Evolutionary conservation across 2,329 filamentous ascomycete species (phyloP).

Genomic region (Tolypocladium album): DNA sequence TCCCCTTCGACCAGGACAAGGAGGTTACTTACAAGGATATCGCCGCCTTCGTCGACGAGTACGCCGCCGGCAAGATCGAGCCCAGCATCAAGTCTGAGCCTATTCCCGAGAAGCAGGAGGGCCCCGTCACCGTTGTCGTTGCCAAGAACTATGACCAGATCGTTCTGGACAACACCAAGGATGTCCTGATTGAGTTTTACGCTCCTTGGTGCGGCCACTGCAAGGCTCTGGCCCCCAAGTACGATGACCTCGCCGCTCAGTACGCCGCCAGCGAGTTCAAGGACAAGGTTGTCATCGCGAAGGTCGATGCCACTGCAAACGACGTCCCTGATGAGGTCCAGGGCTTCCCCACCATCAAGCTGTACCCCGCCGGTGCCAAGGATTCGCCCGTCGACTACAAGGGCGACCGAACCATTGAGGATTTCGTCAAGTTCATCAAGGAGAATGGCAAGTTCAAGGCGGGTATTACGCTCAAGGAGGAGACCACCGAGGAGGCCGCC

Average conservation of each 20-base stretch:
- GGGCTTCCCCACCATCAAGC: conserved; percentile 98
- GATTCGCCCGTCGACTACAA: conserved; percentile 73
- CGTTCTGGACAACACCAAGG: conserved; percentile 89
- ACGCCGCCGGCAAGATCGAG: conserved; percentile 76
- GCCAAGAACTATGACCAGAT: conserved; percentile 89
- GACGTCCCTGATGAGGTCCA: conserved; percentile 94
- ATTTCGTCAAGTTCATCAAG: conserved; percentile 83
- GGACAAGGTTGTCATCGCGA: conserved; percentile 83
- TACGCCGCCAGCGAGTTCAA: conserved; percentile 73
- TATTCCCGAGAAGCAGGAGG: conserved; percentile 86
- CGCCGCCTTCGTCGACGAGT: conserved; percentile 75
- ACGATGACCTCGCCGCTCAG: conserved; percentile 76
- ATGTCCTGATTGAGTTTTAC: conserved; percentile 97
- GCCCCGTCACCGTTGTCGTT: conserved; percentile 77
- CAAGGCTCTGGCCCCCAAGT: conserved; percentile 95
- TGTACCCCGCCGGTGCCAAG: conserved; percentile 89
- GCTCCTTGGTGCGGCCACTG: conserved; percentile 99
- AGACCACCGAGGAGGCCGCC: conserved; percentile 43
- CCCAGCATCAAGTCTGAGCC: conserved; percentile 98
- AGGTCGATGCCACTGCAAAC: conserved; percentile 93
- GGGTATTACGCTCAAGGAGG: conserved; percentile 48
- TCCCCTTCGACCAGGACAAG: conserved; percentile 78
- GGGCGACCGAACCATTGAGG: conserved; percentile 80
- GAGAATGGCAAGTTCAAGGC: conserved; percentile 90
- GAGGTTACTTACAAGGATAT: conserved; percentile 64